These are phyloP conservation scores for Blastocystis sp. DNA, from an alignment of 352 stramenopile genomes.

Conservation along the genomic window DNA sequence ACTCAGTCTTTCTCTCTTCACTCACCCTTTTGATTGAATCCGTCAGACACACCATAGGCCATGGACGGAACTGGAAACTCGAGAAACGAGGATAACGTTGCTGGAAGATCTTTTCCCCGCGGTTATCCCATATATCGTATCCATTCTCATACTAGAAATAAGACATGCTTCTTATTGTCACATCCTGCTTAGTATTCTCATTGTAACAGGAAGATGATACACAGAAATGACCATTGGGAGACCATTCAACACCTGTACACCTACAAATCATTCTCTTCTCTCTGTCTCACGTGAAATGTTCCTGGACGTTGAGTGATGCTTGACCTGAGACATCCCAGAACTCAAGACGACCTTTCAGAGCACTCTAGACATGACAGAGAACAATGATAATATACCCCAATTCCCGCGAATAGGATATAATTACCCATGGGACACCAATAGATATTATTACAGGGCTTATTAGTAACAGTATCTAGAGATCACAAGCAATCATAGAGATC, in stretches of 20 bases:
- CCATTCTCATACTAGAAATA: conserved; percentile 34
- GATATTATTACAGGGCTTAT: conserved; percentile 4
- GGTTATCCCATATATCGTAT: conserved; percentile 35
- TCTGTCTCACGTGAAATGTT: conserved; percentile 12
- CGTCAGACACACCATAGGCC: not conserved
- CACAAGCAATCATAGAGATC: not conserved
- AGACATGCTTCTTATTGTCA: not conserved
- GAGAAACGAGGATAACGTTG: not conserved
- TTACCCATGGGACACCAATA: conserved; percentile 14
- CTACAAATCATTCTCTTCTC: not conserved
- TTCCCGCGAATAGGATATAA: conserved; percentile 11
- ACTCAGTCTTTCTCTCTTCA: not conserved
- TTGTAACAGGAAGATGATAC: not conserved
- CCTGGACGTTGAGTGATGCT: not conserved
- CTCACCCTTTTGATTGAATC: not conserved
- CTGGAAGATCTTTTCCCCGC: not conserved
- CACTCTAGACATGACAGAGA: not conserved
- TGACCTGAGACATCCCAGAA: not conserved
- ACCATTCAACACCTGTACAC: conserved; percentile 23
- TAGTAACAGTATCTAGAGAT: conserved; percentile 5
- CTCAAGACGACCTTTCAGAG: not conserved
- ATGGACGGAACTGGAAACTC: conserved; percentile 2
- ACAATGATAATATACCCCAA: not conserved
- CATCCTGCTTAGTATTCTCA: not conserved
- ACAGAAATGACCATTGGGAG: conserved; percentile 18